Base-by-base conservation (phyloP, 768 basidiomycete species). In the Fistulinella prunicolor region DNA sequence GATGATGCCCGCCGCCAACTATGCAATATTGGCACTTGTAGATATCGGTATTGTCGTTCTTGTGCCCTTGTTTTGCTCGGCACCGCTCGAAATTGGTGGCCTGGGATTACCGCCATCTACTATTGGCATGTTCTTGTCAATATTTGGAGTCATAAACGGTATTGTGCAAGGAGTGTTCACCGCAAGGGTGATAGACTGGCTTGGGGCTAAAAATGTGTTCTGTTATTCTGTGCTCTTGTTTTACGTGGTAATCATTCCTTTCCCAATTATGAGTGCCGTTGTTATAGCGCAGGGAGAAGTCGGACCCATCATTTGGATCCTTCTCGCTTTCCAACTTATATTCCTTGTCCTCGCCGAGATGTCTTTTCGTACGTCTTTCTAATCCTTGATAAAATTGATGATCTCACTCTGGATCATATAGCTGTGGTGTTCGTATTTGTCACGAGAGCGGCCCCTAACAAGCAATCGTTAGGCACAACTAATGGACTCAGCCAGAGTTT, bases 401-500 rank as follows among this genome's bases (percentile, higher is more conserved):
- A 22, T 36, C 47, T 59, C 20, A 55, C 39, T 13, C 16, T 26
- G 6, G 3, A 71, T 19, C n/a, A 9, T 39, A 6, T 48, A 54
- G 81, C 73, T 19, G 75, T 75, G 38, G 72, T 78, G 16, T 77
- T 76, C 40, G 73, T 83, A 54, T 80, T 74, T 46, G 64, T 82
- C 44, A 81, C 75, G 3, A 70, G 71, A 22, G 75, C 79, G 1
- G 68, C 81, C 1, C 81, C 82, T 0, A 75, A 74, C 47, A 75
- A 72, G 45, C 68, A 66, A 17, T 76, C 79, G 0, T 69, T 84
- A 6, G 82, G 82, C 9, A 76, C 80, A 7, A 77, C 76, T 2
- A 81, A 83, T 48, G 82, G 82, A 1, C 65, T 83, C 20, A 70
- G 74, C 3, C 81, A 82, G 21, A 78, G 72, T 14, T 63, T 69